These are phyloP conservation scores for Kernera saxatilis DNA, from an alignment of 345 rosid genomes.

Conservation along the genomic window DNA sequence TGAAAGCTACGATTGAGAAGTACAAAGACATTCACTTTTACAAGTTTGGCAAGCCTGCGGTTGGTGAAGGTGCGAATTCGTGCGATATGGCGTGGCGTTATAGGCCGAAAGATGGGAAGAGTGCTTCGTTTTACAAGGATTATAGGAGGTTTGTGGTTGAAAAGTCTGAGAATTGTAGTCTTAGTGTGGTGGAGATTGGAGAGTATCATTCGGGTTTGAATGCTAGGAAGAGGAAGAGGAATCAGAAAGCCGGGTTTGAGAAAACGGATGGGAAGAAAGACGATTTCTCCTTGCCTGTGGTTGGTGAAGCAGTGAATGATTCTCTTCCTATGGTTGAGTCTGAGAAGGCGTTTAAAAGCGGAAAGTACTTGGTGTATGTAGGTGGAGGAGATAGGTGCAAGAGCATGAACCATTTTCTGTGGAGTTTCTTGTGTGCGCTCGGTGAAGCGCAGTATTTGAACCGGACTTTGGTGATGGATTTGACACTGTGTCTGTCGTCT, in stretches of 20 bases:
- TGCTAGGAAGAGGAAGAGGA: slow-evolving; percentile 87
- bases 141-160: slow-evolving; percentile 67
- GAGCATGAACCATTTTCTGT: slow-evolving; percentile 90
- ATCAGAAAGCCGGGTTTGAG: slow-evolving; percentile 64
- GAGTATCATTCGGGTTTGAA: slow-evolving; percentile 89
- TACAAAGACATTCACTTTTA: slow-evolving; percentile 88
- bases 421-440: slow-evolving; percentile 94
- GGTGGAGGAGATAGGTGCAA: slow-evolving; percentile 93
- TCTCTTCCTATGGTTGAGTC: slow-evolving; percentile 63
- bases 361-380: slow-evolving; percentile 65
- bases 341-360: slow-evolving; percentile 55
- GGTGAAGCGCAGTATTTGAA: slow-evolving; percentile 96
- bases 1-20: slow-evolving; percentile 68
- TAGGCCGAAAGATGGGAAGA: slow-evolving; percentile 92
- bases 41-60: slow-evolving; percentile 72
- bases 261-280: slow-evolving; percentile 36
- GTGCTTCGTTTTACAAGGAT: slow-evolving; percentile 82
- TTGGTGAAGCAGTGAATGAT: slow-evolving; percentile 79
- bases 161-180: slow-evolving; percentile 59
- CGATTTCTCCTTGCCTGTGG: slow-evolving; percentile 42
- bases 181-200: slow-evolving; percentile 55
- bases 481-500: slow-evolving; percentile 71
- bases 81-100: slow-evolving; percentile 97
- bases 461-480: slow-evolving; percentile 83
- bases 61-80: slow-evolving; percentile 49